phyloP scores from a whole-genome alignment of 495 filamentous ascomycete genomes.

The Trichoderma asperelloides region DNA sequence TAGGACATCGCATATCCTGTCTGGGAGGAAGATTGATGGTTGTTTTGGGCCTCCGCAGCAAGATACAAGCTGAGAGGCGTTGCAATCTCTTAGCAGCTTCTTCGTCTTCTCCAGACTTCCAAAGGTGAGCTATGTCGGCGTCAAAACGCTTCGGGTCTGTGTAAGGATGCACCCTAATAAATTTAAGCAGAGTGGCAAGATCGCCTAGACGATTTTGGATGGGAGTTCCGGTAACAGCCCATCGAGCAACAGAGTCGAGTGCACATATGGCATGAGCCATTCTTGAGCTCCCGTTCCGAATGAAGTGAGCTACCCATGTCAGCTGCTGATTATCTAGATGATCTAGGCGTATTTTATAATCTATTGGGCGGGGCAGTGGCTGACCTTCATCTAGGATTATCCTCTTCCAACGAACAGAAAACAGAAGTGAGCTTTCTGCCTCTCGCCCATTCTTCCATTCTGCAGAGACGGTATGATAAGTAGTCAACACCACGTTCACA shows the following conservation, averaged over 20 bases:
- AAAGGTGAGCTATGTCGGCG: slow-evolving; percentile 22
- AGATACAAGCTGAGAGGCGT: slow-evolving; percentile 23
- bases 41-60: slow-evolving; percentile 28
- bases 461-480: slow-evolving; percentile 30
- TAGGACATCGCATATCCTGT: slow-evolving; percentile 15
- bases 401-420: slow-evolving; percentile 27
- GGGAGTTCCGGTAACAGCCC: slow-evolving; percentile 38
- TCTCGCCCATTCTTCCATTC: slow-evolving; percentile 22
- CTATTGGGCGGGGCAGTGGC: neutral
- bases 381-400: slow-evolving; percentile 42
- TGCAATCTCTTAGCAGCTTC: slow-evolving; percentile 29
- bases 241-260: slow-evolving; percentile 25
- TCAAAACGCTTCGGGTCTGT: slow-evolving; percentile 26
- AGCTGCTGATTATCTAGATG: neutral
- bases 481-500: slow-evolving; percentile 26
- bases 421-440: slow-evolving; percentile 14
- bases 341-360: too few relatives aligned
- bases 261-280: slow-evolving; percentile 27
- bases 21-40: slow-evolving; percentile 24
- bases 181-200: slow-evolving; percentile 28
- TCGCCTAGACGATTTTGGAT: slow-evolving; percentile 36
- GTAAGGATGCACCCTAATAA: slow-evolving; percentile 32
- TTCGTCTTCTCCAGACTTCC: slow-evolving; percentile 25
- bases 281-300: slow-evolving; percentile 27
- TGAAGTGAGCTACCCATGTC: slow-evolving; percentile 26